Evolutionary conservation across 2,329 filamentous ascomycete genomes (phyloP).

Genomic region (Hypoxylon sp.): DNA sequence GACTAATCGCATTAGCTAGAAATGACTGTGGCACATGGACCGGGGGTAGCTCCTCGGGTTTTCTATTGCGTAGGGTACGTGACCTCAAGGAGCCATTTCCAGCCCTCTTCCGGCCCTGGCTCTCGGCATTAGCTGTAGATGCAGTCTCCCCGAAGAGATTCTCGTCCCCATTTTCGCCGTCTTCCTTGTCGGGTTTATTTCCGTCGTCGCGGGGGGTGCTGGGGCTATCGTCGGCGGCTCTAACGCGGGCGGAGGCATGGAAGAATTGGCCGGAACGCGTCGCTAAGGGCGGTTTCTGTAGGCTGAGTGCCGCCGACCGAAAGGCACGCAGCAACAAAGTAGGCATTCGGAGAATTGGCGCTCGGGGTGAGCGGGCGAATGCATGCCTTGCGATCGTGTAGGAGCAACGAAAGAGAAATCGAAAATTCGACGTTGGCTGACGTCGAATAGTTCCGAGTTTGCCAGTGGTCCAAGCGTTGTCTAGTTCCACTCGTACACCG

Average conservation of each 20-base stretch:
- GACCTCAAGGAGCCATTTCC: conserved; percentile 43
- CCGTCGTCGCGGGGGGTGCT: conserved; percentile 44
- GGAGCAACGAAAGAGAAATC: conserved; percentile 19
- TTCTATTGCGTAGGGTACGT: conserved; percentile 48
- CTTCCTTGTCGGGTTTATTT: conserved; percentile 46
- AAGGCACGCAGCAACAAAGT: conserved; percentile 53
- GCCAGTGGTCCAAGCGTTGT: conserved; percentile 39
- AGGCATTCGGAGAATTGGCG: conserved; percentile 55
- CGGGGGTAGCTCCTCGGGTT: conserved; percentile 63
- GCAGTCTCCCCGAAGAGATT: conserved; percentile 47
- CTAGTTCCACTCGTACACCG: not conserved
- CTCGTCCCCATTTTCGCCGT: conserved; percentile 39
- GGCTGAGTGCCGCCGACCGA: conserved; percentile 49
- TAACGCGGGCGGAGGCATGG: conserved; percentile 44
- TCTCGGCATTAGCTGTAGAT: conserved; percentile 42
- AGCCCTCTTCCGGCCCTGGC: conserved; percentile 49
- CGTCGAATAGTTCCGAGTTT: conserved; percentile 22
- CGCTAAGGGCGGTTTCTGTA: conserved; percentile 37
- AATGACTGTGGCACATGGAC: conserved; percentile 72
- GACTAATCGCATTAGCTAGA: conserved; percentile 65
- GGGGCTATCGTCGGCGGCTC: conserved; percentile 43
- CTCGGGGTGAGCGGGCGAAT: conserved; percentile 53
- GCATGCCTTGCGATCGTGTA: conserved; percentile 49
- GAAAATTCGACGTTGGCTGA: conserved; percentile 32
- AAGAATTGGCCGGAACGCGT: conserved; percentile 45